Percentiles rank a stretch among this genome's conserved stretches.
Conservation (phyloP, 305 asterid species). For the Fraxinus sp. region DNA sequence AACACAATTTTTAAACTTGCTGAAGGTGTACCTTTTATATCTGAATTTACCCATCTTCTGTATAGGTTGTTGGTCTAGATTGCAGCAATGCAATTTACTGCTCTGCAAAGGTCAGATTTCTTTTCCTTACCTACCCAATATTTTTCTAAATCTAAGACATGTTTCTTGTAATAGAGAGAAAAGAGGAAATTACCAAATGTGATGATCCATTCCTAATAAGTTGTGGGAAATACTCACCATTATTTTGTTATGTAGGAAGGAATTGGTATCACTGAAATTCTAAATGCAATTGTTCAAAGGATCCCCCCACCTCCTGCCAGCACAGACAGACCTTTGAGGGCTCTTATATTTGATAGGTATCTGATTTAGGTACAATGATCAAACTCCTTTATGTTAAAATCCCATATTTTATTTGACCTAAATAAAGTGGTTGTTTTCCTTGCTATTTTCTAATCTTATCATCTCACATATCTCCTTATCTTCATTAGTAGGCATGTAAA, state of each 20-base stretch:
- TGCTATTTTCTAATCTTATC: not conserved
- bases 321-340: constrained; percentile 81
- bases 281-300: constrained; percentile 78
- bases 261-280: constrained; percentile 75
- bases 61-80: constrained; percentile 87
- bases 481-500: not conserved
- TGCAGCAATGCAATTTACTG: constrained; percentile 86
- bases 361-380: constrained; percentile 56
- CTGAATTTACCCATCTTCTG: constrained; percentile 30
- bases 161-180: not conserved
- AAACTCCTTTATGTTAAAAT: constrained; percentile 32
- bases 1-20: constrained; percentile 22
- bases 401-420: not conserved
- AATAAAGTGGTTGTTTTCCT: not conserved
- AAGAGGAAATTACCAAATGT: not conserved
- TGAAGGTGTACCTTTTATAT: constrained; percentile 21
- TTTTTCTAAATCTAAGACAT: constrained; percentile 11
- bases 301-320: constrained; percentile 86
- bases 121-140: not conserved
- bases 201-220: constrained; percentile 3
- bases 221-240: constrained; percentile 9
- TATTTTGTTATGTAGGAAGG: constrained; percentile 71
- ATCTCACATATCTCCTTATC: not conserved
- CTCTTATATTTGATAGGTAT: constrained; percentile 99
- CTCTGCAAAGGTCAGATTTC: constrained; percentile 84